These are phyloP conservation scores for Aspergillus melleus DNA, from an alignment of 2,329 filamentous ascomycete species.

Conservation along the genomic window DNA sequence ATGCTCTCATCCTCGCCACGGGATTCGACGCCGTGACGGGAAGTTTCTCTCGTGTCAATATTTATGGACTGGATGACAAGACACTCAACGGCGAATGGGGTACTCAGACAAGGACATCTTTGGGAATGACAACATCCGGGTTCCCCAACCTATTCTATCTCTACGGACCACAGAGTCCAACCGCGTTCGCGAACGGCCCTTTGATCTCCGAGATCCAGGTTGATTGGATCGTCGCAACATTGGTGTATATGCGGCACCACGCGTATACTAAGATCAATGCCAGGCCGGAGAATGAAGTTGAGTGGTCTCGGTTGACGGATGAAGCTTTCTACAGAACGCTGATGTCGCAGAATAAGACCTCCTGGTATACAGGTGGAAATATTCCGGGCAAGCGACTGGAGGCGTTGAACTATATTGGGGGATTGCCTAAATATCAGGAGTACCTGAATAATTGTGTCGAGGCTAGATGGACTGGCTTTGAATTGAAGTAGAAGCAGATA, in stretches of 20 bases:
- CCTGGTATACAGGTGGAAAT: conserved; percentile 59
- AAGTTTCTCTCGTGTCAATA: conserved; percentile 20
- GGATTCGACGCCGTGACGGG: conserved; percentile 45
- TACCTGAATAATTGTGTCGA: not conserved
- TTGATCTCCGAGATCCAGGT: not conserved
- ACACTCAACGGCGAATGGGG: not conserved
- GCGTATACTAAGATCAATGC: too few species aligned
- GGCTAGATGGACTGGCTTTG: not conserved
- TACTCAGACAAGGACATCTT: not conserved
- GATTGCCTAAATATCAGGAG: conserved; percentile 7
- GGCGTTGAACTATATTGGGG: conserved; percentile 48
- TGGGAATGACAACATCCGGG: not conserved
- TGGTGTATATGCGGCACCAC: too few species aligned
- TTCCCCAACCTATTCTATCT: not conserved
- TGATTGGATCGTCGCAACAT: not conserved
- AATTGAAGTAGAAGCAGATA: not conserved
- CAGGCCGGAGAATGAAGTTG: too few species aligned
- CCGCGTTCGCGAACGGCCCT: not conserved
- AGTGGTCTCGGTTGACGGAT: too few species aligned
- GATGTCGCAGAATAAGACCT: conserved; percentile 46
- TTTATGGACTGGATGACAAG: not conserved
- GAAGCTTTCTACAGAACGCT: conserved; percentile 40
- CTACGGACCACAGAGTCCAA: not conserved
- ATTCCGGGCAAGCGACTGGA: conserved; percentile 58
- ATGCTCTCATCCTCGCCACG: conserved; percentile 43